Evolutionary conservation across 495 filamentous ascomycete species (phyloP).

Genomic region (Penicillium macrosclerotiorum): DNA sequence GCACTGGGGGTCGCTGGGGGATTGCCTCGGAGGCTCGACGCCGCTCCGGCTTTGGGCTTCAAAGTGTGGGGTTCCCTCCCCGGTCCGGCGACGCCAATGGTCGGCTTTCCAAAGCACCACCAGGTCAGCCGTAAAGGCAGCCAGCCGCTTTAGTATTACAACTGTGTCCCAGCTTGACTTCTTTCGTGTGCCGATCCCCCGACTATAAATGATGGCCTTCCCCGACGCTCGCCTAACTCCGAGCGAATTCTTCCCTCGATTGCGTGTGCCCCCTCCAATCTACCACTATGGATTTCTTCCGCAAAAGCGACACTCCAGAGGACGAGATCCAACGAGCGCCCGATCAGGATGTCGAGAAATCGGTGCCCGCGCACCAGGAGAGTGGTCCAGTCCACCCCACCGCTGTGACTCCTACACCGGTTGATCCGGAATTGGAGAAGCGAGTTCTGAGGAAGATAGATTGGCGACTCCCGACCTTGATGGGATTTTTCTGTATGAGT

Average conservation of each 20-base stretch:
- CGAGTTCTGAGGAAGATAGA: constrained; percentile 62
- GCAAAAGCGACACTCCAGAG: constrained; percentile 20
- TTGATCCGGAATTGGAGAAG: constrained; percentile 55
- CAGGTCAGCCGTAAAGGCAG: not conserved
- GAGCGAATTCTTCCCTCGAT: not conserved
- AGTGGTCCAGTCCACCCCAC: constrained; percentile 21
- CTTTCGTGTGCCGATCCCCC: not conserved
- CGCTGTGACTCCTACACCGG: constrained; percentile 9
- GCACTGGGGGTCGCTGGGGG: no score
- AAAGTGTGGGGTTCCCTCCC: constrained; percentile 1
- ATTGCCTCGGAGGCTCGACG: not conserved
- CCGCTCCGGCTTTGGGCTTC: constrained; percentile 1
- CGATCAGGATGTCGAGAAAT: constrained; percentile 33
- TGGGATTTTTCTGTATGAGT: constrained; percentile 52
- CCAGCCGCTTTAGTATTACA: not conserved
- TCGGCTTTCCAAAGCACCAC: not conserved
- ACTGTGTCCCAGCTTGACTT: not conserved
- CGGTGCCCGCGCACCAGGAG: constrained; percentile 25
- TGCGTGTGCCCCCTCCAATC: not conserved
- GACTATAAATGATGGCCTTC: not conserved
- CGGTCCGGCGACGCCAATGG: not conserved
- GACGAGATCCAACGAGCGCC: constrained; percentile 27
- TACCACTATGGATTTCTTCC: constrained; percentile 30
- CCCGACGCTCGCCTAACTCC: not conserved
- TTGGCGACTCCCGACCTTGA: constrained; percentile 46